Percentiles rank a stretch among this genome's conserved stretches.
Conservation (phyloP, 257 asterid genomes). For the Solanum acaule region DNA sequence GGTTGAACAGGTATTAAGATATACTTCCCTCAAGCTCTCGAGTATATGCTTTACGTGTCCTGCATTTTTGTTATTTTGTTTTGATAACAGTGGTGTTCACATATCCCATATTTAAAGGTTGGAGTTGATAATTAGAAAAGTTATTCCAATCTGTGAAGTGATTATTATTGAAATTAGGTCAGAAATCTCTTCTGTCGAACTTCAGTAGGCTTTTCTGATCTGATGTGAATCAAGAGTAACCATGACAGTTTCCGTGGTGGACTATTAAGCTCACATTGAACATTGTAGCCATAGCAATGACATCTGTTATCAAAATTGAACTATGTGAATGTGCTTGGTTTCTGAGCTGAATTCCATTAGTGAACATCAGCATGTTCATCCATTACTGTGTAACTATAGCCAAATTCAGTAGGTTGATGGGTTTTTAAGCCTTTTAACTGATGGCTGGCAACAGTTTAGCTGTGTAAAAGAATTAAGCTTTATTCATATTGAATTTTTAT, state of each 20-base stretch:
- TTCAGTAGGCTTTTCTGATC: background rate
- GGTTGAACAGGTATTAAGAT: constrained; percentile 67
- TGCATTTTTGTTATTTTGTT: background rate
- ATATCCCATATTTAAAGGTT: background rate
- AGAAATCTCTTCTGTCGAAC: background rate
- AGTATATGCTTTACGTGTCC: background rate
- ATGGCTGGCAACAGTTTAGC: background rate
- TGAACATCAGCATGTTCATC: background rate
- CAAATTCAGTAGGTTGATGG: background rate
- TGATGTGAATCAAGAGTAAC: background rate
- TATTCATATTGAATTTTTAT: background rate
- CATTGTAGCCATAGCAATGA: background rate
- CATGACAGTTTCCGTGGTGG: background rate
- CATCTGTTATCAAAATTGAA: background rate
- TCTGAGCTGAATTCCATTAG: background rate
- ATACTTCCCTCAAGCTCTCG: background rate
- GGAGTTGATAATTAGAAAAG: background rate
- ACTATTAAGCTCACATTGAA: background rate
- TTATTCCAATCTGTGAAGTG: background rate
- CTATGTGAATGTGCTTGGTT: background rate
- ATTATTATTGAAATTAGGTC: background rate
- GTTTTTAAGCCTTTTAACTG: background rate
- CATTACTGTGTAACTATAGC: background rate
- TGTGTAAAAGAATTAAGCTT: background rate
- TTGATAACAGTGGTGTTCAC: background rate